A percentile compares a stretch with the other conserved stretches of the same genome.
Conservation (phyloP, 1,284 basidiomycete species). For the Sanguinoderma infundibulare region DNA sequence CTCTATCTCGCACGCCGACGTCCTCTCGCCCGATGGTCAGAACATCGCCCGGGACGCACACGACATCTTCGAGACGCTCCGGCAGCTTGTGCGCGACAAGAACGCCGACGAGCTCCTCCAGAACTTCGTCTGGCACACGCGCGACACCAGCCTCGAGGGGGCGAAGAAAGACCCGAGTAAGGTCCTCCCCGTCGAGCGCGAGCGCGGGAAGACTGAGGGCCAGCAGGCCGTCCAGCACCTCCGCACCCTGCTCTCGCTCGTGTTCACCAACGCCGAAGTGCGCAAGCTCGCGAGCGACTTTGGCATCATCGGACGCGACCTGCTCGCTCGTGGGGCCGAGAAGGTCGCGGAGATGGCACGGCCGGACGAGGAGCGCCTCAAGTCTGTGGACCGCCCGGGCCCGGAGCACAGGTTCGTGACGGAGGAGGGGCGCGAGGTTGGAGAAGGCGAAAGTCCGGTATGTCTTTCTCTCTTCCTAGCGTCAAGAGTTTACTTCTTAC, state of each 20-base stretch:
- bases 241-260: conserved; percentile 80
- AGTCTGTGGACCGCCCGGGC: conserved; percentile 71
- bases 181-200: conserved; percentile 53
- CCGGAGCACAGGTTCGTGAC: conserved; percentile 64
- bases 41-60: conserved; percentile 77
- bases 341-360: conserved; percentile 79
- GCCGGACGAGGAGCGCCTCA: conserved; percentile 68
- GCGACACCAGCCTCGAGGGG: conserved; percentile 52
- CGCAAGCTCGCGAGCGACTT: conserved; percentile 89
- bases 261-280: conserved; percentile 91
- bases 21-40: conserved; percentile 79
- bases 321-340: conserved; percentile 78
- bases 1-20: conserved; percentile 65
- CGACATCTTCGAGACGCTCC: conserved; percentile 73
- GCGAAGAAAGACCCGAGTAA: conserved; percentile 50
- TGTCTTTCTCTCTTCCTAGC: conserved; percentile 36
- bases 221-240: conserved; percentile 77
- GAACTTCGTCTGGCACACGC: conserved; percentile 81
- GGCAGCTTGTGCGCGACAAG: conserved; percentile 78
- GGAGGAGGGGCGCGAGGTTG: conserved; percentile 50
- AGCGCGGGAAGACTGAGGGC: conserved; percentile 63
- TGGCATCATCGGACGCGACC: conserved; percentile 83
- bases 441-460: conserved; percentile 38
- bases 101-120: conserved; percentile 91
- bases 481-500: conserved; percentile 7